Conservation (phyloP, 192 early-diverging fungal genomes). For the Coemansia interrupta region DNA sequence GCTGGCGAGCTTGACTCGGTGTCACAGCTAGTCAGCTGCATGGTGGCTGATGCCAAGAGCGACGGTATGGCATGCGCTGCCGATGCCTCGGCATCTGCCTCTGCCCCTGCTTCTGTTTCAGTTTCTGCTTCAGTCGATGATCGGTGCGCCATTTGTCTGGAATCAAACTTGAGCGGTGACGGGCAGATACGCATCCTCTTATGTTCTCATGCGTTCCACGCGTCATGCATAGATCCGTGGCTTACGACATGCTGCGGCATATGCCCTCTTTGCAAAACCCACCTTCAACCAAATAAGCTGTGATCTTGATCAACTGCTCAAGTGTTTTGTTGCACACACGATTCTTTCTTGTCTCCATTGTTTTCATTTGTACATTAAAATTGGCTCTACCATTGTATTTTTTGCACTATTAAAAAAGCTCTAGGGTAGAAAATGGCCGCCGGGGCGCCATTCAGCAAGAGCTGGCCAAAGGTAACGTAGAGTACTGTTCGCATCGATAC, state of each 20-base stretch:
- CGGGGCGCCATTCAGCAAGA: too few species aligned
- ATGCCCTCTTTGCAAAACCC: constrained; percentile 42
- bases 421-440: too few species aligned
- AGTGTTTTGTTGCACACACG: neutral
- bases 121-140: neutral
- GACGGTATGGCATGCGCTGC: too few species aligned
- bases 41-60: neutral
- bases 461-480: too few species aligned
- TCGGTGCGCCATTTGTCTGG: constrained; percentile 36
- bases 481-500: too few species aligned
- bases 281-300: constrained; percentile 3
- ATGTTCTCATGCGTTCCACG: constrained; percentile 46
- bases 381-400: neutral
- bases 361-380: too few species aligned
- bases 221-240: constrained; percentile 48
- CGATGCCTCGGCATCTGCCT: too few species aligned
- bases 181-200: constrained; percentile 20
- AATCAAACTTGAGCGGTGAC: neutral
- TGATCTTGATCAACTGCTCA: neutral
- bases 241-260: constrained; percentile 28
- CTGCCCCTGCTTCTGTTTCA: too few species aligned
- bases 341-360: too few species aligned
- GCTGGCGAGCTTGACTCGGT: constrained; percentile 12
- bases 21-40: constrained; percentile 10
- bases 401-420: neutral